Base-by-base conservation (phyloP, 257 asterid species). In the Echium plantagineum region DNA sequence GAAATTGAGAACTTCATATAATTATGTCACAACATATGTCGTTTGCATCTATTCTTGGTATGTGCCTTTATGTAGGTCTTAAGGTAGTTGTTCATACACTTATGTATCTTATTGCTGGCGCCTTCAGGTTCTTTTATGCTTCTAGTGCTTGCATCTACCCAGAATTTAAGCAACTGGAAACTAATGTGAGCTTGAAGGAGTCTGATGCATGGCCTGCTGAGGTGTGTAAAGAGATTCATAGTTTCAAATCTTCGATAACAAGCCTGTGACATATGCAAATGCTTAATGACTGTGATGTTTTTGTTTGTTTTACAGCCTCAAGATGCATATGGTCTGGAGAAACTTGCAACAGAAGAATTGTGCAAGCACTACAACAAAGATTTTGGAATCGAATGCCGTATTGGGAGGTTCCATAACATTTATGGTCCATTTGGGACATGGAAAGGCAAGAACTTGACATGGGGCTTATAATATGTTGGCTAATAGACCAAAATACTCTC, bases 151-250 rank as follows among this genome's bases (percentile, higher is more conserved):
- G 94, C 77, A 83, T 87, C 66, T 87, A 87, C 63, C 96, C 96
- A 7, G 96, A 87, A 72, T 87, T 87, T 63, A 87, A 85, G 78
- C 96, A 87, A 71, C 49, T 87, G 77, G 94, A 84, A 5, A 82
- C 96, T 35, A 87, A 87, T 59, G 96, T 87, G 71, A 85, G 96
- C 94, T 74, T 85, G 85, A 87, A 87, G 69, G 96, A 87, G 65
- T 72, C 96, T 24, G 96, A 85, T 67, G 96, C 96, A 9, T 87
- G 96, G 96, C 96, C 96, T 13, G 96, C 96, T 0, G 96, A 87
- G 96, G 95, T 86, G 55, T 55, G 49, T 21, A 53, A 74, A 68
- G 30, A 21, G 51, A 38, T 49, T 66, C 57, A 9, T 10, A 62
- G 57, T 51, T 28, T 71, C 17, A 8, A 57, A 66, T 19, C 49